phyloP scores from a whole-genome alignment of 495 filamentous ascomycete species.

The Neurospora intermedia region DNA sequence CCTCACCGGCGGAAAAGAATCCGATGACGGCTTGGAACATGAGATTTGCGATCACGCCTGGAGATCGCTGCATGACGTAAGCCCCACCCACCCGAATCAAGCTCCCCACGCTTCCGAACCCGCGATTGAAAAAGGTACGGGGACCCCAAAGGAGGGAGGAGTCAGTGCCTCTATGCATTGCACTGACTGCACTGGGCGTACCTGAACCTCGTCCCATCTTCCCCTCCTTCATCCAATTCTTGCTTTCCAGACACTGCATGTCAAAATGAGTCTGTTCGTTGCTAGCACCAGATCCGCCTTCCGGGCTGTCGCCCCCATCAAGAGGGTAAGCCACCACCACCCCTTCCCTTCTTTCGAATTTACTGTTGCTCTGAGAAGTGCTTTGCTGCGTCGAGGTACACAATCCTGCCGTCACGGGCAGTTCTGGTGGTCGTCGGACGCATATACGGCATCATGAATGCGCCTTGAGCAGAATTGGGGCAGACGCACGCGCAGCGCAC shows the following conservation, averaged over 20 bases:
- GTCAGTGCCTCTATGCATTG: not conserved
- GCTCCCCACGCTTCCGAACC: not conserved
- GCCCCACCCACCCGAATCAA: not conserved
- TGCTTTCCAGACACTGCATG: not conserved
- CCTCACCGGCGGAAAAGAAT: not conserved
- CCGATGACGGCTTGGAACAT: not conserved
- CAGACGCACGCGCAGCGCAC: not conserved
- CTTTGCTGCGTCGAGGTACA: not conserved
- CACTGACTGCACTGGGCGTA: not conserved
- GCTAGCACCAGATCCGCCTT: slow-evolving; percentile 21
- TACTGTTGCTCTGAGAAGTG: not conserved
- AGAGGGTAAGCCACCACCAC: slow-evolving; percentile 19
- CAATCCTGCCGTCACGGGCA: not conserved
- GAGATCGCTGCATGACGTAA: slow-evolving; percentile 1
- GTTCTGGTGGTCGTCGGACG: not conserved
- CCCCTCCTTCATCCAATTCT: not conserved
- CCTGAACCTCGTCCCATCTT: not conserved
- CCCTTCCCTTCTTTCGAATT: not conserved
- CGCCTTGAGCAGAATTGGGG: not conserved
- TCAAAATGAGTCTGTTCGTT: slow-evolving; percentile 24
- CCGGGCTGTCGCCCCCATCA: slow-evolving; percentile 19
- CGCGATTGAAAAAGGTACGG: not conserved
- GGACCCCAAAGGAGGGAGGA: not conserved
- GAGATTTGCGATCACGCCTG: not conserved
- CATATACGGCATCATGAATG: not conserved